A percentile compares a stretch with the other conserved stretches of the same genome.
phyloP scores from a whole-genome alignment of 192 early-diverging fungal species.

The Entomortierella parvispora region DNA sequence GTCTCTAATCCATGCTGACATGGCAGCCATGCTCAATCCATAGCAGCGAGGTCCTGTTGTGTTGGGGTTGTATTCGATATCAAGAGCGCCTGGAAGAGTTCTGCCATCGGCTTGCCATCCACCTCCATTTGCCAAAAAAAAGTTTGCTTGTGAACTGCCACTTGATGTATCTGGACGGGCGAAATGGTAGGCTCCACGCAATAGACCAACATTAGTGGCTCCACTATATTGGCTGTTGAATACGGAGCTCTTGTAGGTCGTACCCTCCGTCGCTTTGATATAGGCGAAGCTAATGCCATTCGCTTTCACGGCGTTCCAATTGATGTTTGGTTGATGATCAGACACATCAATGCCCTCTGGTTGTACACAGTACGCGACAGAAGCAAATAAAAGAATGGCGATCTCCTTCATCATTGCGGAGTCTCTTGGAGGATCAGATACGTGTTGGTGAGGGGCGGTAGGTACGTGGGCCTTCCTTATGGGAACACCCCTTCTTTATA shows the following conservation, averaged over 20 bases:
- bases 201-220: constrained; percentile 17
- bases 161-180: constrained; percentile 26
- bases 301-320: constrained; percentile 16
- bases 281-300: constrained; percentile 31
- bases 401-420: neutral
- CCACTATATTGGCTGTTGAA: constrained; percentile 24
- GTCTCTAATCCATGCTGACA: constrained; percentile 36
- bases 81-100: constrained; percentile 46
- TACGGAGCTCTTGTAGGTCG: constrained; percentile 12
- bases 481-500: no score
- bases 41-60: constrained; percentile 30
- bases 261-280: constrained; percentile 46
- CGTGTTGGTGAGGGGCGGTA: neutral
- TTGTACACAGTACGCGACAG: constrained; percentile 14
- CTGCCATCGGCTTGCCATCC: constrained; percentile 48
- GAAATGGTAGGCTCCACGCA: constrained; percentile 46
- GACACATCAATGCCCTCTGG: constrained; percentile 33
- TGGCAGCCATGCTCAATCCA: constrained; percentile 29
- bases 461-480: no score
- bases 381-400: constrained; percentile 18
- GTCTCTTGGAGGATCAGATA: no score
- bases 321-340: constrained; percentile 17
- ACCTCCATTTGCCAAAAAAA: constrained; percentile 40
- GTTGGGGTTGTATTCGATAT: constrained; percentile 22
- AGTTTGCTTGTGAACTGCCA: constrained; percentile 42